phyloP scores from a whole-genome alignment of 1,284 basidiomycete genomes.

The Moniliophthora roreri region DNA sequence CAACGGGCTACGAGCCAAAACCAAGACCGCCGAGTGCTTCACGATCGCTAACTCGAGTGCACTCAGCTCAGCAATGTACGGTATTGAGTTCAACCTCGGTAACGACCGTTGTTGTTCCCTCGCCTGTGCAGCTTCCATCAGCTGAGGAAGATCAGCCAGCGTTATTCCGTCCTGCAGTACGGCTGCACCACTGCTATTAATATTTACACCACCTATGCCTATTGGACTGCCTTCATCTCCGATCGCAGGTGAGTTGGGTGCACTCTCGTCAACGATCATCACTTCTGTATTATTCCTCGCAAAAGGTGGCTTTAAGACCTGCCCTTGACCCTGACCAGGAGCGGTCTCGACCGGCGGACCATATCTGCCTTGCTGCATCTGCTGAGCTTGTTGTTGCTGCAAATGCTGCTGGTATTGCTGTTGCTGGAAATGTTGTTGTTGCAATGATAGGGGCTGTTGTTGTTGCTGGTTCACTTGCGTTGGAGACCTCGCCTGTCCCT shows the following conservation, averaged over 20 bases:
- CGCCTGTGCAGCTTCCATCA: conserved; percentile 90
- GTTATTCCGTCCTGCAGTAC: conserved; percentile 81
- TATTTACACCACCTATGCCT: conserved; percentile 19
- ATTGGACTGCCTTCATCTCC: conserved; percentile 40
- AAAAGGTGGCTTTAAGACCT: conserved; percentile 71
- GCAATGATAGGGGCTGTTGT: conserved; percentile 27
- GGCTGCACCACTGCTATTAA: conserved; percentile 14
- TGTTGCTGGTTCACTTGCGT: conserved; percentile 36
- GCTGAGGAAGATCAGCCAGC: conserved; percentile 93
- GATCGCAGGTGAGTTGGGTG: conserved; percentile 65
- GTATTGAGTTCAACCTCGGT: conserved; percentile 72
- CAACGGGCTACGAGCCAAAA: conserved; percentile 75
- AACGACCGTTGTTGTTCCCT: conserved; percentile 81
- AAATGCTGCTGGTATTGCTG: conserved; percentile 5
- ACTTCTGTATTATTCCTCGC: conserved; percentile 85
- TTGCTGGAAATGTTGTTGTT: conserved; percentile 4
- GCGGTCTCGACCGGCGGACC: too few relatives aligned
- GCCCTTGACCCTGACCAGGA: conserved; percentile 35
- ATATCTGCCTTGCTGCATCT: conserved; percentile 3
- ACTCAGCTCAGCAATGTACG: conserved; percentile 84
- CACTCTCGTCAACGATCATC: conserved; percentile 85
- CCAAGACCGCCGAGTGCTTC: conserved; percentile 88
- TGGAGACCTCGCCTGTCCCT: conserved; percentile 35
- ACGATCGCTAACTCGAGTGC: conserved; percentile 88
- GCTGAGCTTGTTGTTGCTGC: conserved; percentile 35